Evolutionary conservation across 2,329 filamentous ascomycete species (phyloP).

Genomic region (Calonectria multiphialidica): DNA sequence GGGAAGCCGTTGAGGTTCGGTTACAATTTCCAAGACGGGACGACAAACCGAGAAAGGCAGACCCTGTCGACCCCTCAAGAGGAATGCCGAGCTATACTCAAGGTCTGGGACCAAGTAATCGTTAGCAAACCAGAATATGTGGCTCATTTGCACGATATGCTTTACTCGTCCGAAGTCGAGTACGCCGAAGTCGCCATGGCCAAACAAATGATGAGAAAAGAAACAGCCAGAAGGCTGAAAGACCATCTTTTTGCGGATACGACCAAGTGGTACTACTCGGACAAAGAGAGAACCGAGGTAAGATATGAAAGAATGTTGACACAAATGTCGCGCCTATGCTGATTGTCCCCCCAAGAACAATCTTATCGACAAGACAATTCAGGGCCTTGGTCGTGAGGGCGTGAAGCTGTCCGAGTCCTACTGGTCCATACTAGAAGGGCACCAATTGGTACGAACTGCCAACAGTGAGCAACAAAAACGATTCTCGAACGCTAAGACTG

Average conservation of each 20-base stretch:
- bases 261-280: slow-evolving; percentile 29
- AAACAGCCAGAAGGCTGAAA: background rate
- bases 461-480: slow-evolving; percentile 1
- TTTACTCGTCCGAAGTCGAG: slow-evolving; percentile 5
- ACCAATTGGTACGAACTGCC: slow-evolving; percentile 2
- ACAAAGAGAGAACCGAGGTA: slow-evolving; percentile 11
- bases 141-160: slow-evolving; percentile 20
- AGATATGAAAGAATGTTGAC: background rate
- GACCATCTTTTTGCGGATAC: slow-evolving; percentile 15
- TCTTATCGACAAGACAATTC: background rate
- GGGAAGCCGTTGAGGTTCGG: slow-evolving; percentile 23
- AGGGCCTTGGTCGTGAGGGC: slow-evolving; percentile 19
- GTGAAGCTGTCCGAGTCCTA: slow-evolving; percentile 18
- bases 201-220: background rate
- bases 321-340: background rate
- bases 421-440: slow-evolving; percentile 12
- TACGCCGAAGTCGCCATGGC: slow-evolving; percentile 27
- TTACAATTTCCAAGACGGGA: slow-evolving; percentile 22
- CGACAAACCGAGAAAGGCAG: slow-evolving; percentile 4
- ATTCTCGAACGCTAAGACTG: background rate
- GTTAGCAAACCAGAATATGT: background rate
- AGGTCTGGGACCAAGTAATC: slow-evolving; percentile 28
- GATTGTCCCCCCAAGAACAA: slow-evolving; percentile 4
- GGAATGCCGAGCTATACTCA: slow-evolving; percentile 20
- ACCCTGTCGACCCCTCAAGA: slow-evolving; percentile 7